Percentiles rank a stretch among this genome's conserved stretches.
Evolutionary conservation across 768 basidiomycete species (phyloP).

Genomic region (Dictyophora rubrovolvata): DNA sequence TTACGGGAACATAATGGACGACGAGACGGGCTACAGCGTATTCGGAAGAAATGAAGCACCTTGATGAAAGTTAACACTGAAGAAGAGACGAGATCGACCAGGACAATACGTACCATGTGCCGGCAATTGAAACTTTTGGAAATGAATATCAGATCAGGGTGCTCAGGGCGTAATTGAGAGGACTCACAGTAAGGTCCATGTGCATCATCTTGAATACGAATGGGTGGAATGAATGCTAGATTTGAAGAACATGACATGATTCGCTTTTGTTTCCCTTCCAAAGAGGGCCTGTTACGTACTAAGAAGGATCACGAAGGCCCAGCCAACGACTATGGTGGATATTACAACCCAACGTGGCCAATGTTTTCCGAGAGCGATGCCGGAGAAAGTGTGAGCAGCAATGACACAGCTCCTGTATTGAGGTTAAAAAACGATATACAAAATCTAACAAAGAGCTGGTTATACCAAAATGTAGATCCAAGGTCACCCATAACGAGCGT

Average conservation of each 20-base stretch:
- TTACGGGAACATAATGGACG: constrained; percentile 6
- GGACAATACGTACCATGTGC: background rate
- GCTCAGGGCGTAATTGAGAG: background rate
- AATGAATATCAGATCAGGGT: background rate
- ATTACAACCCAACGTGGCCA: constrained; percentile 3
- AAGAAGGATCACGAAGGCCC: constrained; percentile 1
- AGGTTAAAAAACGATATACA: background rate
- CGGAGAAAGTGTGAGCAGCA: constrained; percentile 7
- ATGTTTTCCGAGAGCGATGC: constrained; percentile 5
- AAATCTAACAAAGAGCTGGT: background rate
- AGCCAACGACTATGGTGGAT: background rate
- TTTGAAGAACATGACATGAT: no score
- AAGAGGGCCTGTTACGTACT: background rate
- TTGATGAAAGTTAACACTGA: background rate
- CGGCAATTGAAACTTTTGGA: constrained; percentile 4
- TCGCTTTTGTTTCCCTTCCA: no score
- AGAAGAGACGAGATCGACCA: background rate
- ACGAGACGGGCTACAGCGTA: constrained; percentile 5
- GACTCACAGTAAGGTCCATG: constrained; percentile 5
- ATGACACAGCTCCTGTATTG: constrained; percentile 7
- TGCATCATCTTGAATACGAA: background rate
- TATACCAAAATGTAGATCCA: constrained; percentile 5
- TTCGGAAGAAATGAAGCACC: constrained; percentile 8
- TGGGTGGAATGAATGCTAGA: background rate
- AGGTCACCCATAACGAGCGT: constrained; percentile 4